phyloP scores from a whole-genome alignment of 2,329 filamentous ascomycete species.

The Neofusicoccum ribis region DNA sequence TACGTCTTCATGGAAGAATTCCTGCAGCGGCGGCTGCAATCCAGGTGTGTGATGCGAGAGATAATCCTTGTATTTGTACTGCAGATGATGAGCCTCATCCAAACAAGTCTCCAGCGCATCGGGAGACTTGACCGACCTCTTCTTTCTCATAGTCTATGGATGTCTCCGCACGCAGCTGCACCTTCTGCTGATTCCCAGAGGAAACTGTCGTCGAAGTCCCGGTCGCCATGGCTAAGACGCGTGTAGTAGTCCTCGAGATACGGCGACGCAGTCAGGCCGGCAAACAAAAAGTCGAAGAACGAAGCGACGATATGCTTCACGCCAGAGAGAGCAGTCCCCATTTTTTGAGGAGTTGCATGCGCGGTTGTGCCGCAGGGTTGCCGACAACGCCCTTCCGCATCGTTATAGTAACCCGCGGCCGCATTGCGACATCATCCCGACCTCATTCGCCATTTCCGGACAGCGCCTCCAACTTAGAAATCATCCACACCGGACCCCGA shows the following conservation, averaged over 20 bases:
- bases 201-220: neutral
- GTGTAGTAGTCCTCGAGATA: slow-evolving; percentile 10
- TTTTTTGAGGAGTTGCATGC: neutral
- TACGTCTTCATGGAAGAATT: slow-evolving; percentile 30
- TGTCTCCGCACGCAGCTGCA: slow-evolving; percentile 13
- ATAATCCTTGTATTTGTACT: slow-evolving; percentile 15
- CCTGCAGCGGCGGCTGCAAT: slow-evolving; percentile 6
- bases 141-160: slow-evolving; percentile 17
- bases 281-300: slow-evolving; percentile 4
- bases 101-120: too few relatives aligned
- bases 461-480: neutral
- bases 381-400: neutral
- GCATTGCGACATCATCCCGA: slow-evolving; percentile 17
- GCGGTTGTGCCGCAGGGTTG: neutral
- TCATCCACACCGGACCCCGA: slow-evolving; percentile 1
- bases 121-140: neutral
- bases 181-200: slow-evolving; percentile 12
- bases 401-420: neutral
- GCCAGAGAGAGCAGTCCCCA: neutral
- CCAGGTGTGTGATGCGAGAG: slow-evolving; percentile 3
- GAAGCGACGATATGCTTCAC: slow-evolving; percentile 7
- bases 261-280: slow-evolving; percentile 9
- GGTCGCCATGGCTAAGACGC: slow-evolving; percentile 6
- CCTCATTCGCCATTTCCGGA: slow-evolving; percentile 6
- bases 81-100: neutral